phyloP scores from a whole-genome alignment of 306 rosid species.

The Betula pendula region DNA sequence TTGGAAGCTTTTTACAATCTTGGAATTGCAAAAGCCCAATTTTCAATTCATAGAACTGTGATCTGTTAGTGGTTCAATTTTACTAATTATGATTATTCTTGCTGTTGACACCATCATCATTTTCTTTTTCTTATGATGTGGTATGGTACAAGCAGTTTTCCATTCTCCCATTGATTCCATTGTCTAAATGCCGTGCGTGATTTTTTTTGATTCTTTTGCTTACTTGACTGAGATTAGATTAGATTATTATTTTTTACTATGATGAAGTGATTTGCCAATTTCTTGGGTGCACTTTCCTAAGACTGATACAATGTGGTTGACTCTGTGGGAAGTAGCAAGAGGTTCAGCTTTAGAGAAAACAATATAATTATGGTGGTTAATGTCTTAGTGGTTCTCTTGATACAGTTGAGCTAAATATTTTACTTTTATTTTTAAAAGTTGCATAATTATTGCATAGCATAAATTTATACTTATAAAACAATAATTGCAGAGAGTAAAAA shows the following conservation, averaged over 20 bases:
- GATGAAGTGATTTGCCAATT: background rate
- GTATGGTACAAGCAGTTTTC: background rate
- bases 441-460: too few relatives aligned
- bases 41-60: background rate
- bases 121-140: background rate
- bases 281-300: background rate
- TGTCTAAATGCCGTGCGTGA: background rate
- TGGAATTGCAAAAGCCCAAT: background rate
- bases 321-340: background rate
- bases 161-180: background rate
- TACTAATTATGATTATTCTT: background rate
- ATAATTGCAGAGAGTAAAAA: too few relatives aligned
- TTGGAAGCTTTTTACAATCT: background rate
- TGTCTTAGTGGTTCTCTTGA: too few relatives aligned
- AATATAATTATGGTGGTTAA: too few relatives aligned
- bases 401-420: too few relatives aligned
- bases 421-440: too few relatives aligned
- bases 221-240: background rate
- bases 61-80: background rate
- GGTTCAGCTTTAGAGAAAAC: too few relatives aligned
- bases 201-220: background rate
- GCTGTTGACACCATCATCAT: background rate
- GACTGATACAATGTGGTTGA: background rate
- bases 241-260: background rate
- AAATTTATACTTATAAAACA: too few relatives aligned